Evolutionary conservation across 345 rosid genomes (phyloP), one percentile per base, ranked within the genome.

Genomic region (Ricinus communis): DNA sequence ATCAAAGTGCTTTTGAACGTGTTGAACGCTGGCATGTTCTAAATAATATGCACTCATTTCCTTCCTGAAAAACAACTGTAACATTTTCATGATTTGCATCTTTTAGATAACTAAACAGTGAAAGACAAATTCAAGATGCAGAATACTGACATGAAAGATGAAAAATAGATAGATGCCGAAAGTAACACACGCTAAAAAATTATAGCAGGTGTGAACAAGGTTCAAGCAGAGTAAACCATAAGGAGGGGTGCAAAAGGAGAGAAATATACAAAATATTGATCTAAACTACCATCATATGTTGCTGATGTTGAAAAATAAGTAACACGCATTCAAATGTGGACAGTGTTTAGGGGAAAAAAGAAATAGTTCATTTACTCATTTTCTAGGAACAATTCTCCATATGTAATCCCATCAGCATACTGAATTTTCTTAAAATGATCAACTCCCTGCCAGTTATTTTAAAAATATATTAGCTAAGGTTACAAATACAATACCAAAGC

Each of bases 41-140:
- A 94, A 68, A 80, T 88, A 94, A 81, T 90, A 94, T 53, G 97
- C 86, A 74, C 98, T 91, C 98, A 94, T 94, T 80, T 94, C 97
- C 88, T 90, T 94, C 88, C 98, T 94, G 88, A 69, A 80, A 83
- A 43, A 82, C 71, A 47, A 60, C 70, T 57, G 36, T 33, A 56
- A 65, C 68, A 47, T 25, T 13, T 46, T 70, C 57, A 28, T 67
- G 56, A 77, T 33, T 66, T 21, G 19, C 50, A 56, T 36, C 55
- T 50, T 24, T 50, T 24, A 58, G 33, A 61, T 66, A 22, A 69
- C 28, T 40, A 58, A 19, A 67, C 50, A 57, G 22, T 27, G 24
- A 46, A 52, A 51, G 58, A n/a, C 61, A 64, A 6, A 49, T 71
- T 25, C 65, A 66, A 61, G 33, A 52, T 50, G 30, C n/a, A 41